Base-by-base conservation (phyloP, 805 yeast species). In the Saturnispora gosingensis region DNA sequence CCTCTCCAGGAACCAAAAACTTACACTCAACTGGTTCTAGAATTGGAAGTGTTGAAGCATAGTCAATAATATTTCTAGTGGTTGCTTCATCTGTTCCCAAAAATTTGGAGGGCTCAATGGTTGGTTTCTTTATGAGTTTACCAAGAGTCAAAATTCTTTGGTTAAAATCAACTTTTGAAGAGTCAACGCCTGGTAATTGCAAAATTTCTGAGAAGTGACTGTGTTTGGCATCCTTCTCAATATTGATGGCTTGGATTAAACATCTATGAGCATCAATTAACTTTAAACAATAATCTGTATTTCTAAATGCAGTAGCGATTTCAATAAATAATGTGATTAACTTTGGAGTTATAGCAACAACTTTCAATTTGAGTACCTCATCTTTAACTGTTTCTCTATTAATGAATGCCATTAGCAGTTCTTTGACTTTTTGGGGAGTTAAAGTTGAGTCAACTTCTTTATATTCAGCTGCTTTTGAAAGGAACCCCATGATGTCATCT, bases 1-100 rank as follows among this genome's bases (percentile, higher is more conserved):
- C 64, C 71, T 90, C 97, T 34, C 98, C 98, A 3, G 96, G 91
- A 43, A 91, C 96, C 56, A 77, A 75, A 69, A 88, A 88, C 53
- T 78, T 80, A 43, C 95, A 83, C 48, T 77, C 78, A 28, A 89
- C 57, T 15, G 89, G 70, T 60, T 83, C 80, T 47, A 90, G 67
- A 45, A 73, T 67, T 43, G 97, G 97, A 34, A 89, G 78, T 32
- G 75, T 71, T 3, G 76, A 63, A 1, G 90, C 95, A 53, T 81
- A 75, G 24, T 74, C 63, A 50, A 85, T 65, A 55, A 78, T 67
- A 9, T 71, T 65, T 39, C 64, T 64, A 25, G 70, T 57, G 61
- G 76, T 77, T 13, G 35, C 13, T 18, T 52, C 43, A 20, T 63
- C 64, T 46, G 81, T 75, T 24, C 86, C 86, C 57, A 85, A 71